Evolutionary conservation across 768 basidiomycete species (phyloP).

Genomic region (Lyophyllum atratum): DNA sequence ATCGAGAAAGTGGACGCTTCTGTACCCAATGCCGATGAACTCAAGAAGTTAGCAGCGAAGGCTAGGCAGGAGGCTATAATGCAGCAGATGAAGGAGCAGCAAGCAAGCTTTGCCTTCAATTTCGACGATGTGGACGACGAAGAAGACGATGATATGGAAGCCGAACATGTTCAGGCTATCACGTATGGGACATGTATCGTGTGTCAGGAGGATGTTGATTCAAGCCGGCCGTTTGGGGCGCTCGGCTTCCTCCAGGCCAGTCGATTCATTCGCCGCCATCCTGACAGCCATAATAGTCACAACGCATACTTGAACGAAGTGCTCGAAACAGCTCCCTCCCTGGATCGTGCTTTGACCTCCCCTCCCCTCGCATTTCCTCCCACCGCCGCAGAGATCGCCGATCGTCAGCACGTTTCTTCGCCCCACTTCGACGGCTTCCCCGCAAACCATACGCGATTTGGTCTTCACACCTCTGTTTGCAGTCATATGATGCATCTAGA

Average conservation of each 20-base stretch:
- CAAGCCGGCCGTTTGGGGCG: constrained; percentile 74
- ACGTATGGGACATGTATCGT: constrained; percentile 96
- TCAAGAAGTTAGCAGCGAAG: constrained; percentile 84
- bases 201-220: constrained; percentile 91
- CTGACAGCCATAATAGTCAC: constrained; percentile 63
- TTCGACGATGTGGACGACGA: constrained; percentile 74
- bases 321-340: constrained; percentile 57
- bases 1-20: constrained; percentile 34
- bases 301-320: constrained; percentile 73
- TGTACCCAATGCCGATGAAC: constrained; percentile 57
- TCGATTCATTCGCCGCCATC: constrained; percentile 76
- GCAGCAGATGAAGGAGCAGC: constrained; percentile 93
- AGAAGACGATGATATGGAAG: constrained; percentile 66
- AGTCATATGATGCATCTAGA: constrained; percentile 97
- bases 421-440: constrained; percentile 78
- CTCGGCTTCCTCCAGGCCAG: constrained; percentile 90
- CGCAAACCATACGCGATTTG: constrained; percentile 73
- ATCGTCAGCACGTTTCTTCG: constrained; percentile 40
- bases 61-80: constrained; percentile 92
- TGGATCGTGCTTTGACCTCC: constrained; percentile 55
- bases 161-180: constrained; percentile 45
- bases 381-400: constrained; percentile 46
- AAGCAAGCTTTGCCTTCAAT: constrained; percentile 81
- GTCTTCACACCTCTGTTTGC: constrained; percentile 85
- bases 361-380: constrained; percentile 49